Conservation (phyloP, 176 grass and related monocot species). For the Eleusine coracana region DNA sequence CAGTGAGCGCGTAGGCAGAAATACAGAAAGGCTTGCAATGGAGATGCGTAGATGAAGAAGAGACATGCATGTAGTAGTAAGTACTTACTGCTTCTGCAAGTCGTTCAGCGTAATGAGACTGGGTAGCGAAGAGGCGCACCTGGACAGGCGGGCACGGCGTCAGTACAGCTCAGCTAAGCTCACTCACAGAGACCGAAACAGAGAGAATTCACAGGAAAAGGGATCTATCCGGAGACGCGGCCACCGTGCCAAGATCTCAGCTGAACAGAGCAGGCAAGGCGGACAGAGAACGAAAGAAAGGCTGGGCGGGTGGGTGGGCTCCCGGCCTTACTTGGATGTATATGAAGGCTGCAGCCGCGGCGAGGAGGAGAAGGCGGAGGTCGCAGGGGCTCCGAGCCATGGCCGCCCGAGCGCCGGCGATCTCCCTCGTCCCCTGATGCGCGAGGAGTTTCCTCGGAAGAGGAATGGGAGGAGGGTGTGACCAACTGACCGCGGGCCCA, state of each 20-base stretch:
- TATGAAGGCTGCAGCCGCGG: slow-evolving; percentile 72
- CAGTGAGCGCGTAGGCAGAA: background rate
- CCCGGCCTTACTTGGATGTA: slow-evolving; percentile 71
- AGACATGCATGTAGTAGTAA: background rate
- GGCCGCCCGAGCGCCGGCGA: background rate
- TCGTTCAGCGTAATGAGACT: slow-evolving; percentile 80
- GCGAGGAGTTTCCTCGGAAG: background rate
- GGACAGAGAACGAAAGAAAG: background rate
- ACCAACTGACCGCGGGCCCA: background rate
- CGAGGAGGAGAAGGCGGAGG: slow-evolving; percentile 70
- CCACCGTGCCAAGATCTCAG: background rate
- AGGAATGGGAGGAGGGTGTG: background rate
- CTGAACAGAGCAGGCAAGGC: background rate
- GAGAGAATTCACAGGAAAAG: background rate
- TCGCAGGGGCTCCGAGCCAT: slow-evolving; percentile 67
- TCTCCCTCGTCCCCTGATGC: background rate
- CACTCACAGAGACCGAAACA: background rate
- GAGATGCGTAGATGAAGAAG: background rate
- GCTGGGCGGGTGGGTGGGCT: background rate
- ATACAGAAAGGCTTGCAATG: background rate
- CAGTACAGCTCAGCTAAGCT: background rate
- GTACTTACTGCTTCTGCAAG: slow-evolving; percentile 66
- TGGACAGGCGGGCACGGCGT: slow-evolving; percentile 22
- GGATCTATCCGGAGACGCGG: background rate
- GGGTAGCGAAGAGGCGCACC: slow-evolving; percentile 80